These are phyloP conservation scores for Verticillium nonalfalfae DNA, from an alignment of 2,329 filamentous ascomycete genomes.

Conservation along the genomic window DNA sequence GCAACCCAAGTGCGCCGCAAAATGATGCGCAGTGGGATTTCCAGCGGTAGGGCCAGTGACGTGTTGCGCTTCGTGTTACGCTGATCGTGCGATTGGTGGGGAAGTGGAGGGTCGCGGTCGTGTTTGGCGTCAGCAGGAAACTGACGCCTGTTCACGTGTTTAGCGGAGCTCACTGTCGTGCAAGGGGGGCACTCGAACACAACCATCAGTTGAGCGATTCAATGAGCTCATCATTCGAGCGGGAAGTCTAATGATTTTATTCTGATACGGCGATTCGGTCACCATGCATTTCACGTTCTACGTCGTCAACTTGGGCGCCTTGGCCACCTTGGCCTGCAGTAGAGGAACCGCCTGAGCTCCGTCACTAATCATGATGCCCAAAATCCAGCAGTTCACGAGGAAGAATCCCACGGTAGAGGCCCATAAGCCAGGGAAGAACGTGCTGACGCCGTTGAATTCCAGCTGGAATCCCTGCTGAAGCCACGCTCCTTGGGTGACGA, in stretches of 20 bases:
- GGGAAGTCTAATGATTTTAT: neutral
- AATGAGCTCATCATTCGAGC: too few species aligned
- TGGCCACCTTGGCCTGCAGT: neutral
- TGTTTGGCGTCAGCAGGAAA: constrained; percentile 6
- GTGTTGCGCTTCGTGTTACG: constrained; percentile 1
- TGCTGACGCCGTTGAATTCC: constrained; percentile 75
- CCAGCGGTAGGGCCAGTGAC: neutral
- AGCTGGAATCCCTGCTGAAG: constrained; percentile 68
- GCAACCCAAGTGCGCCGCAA: neutral
- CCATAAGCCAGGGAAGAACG: constrained; percentile 83
- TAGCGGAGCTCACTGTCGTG: neutral
- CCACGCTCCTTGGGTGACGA: constrained; percentile 69
- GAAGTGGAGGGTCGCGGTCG: constrained; percentile 6
- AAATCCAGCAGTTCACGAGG: constrained; percentile 76
- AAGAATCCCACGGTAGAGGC: constrained; percentile 73
- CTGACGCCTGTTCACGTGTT: constrained; percentile 15
- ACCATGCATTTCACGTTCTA: neutral
- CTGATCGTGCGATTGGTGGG: constrained; percentile 1
- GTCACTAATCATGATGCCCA: constrained; percentile 74
- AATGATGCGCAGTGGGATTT: neutral
- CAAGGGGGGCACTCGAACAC: neutral
- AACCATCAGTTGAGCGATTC: neutral
- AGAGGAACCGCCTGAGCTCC: constrained; percentile 20
- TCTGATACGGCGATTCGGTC: neutral
- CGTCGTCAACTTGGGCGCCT: neutral